A percentile compares a stretch with the other conserved stretches of the same genome.
phyloP scores from a whole-genome alignment of 169 alveolate species.

The Plasmodium coatneyi region DNA sequence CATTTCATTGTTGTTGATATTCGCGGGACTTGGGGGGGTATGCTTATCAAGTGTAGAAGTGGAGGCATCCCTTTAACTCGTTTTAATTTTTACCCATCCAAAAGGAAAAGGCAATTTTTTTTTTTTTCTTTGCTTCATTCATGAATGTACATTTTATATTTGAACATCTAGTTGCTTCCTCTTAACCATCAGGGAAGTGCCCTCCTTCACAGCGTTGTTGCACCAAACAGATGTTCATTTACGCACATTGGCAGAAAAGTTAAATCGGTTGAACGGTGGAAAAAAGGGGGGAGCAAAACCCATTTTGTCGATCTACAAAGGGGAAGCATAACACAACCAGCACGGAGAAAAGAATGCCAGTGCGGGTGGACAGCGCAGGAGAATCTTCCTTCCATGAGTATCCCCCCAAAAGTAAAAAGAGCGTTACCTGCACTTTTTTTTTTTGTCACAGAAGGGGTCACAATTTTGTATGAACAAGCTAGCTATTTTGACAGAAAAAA shows the following conservation, averaged over 20 bases:
- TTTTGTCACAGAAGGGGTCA: not conserved
- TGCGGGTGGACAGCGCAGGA: not conserved
- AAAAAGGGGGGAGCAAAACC: not conserved
- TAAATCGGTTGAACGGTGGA: not conserved
- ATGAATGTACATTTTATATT: not conserved
- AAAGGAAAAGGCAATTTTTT: not conserved
- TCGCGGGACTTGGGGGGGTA: not conserved
- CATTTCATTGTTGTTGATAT: not conserved
- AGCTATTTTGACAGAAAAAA: not conserved
- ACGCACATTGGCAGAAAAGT: not conserved
- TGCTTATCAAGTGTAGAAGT: not conserved
- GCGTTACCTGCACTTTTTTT: not conserved
- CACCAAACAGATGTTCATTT: not conserved
- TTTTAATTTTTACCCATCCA: not conserved
- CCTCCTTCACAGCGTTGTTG: not conserved
- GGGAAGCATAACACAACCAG: not conserved
- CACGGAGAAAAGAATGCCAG: not conserved
- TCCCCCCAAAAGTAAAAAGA: not conserved
- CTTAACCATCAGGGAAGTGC: not conserved
- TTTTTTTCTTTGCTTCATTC: not conserved
- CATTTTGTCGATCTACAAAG: not conserved
- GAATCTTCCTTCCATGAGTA: not conserved
- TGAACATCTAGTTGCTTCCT: not conserved
- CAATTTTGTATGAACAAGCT: not conserved
- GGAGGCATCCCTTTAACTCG: not conserved